phyloP scores from a whole-genome alignment of 2,329 filamentous ascomycete genomes.

The Scopulariopsis brevicaulis region DNA sequence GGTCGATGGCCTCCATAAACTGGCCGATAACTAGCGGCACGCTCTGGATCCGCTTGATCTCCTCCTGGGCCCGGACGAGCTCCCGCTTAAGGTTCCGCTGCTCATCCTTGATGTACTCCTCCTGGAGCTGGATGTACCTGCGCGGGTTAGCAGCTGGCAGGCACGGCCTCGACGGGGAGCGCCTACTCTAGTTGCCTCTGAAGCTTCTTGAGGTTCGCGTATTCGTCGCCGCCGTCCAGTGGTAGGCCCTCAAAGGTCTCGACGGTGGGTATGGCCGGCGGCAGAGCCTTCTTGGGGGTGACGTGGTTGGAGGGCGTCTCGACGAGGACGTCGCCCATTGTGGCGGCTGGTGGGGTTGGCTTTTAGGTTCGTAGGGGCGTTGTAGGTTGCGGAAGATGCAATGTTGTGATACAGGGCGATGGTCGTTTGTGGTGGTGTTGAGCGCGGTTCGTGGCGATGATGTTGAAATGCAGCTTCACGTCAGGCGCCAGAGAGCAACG shows the following conservation, averaged over 20 bases:
- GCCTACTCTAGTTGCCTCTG: conserved; percentile 88
- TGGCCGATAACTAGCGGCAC: conserved; percentile 96
- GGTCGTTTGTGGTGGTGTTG: neutral
- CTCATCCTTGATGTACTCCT: conserved; percentile 99
- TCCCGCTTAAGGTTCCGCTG: conserved; percentile 96
- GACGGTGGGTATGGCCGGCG: conserved; percentile 76
- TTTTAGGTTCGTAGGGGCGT: neutral
- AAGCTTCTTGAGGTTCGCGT: conserved; percentile 90
- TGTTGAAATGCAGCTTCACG: conserved; percentile 1
- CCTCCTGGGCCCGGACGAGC: conserved; percentile 92
- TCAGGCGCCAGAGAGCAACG: neutral
- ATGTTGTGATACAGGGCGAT: neutral
- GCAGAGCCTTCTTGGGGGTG: conserved; percentile 69
- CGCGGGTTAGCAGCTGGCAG: conserved; percentile 6
- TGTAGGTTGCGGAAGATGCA: neutral
- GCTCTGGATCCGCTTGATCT: conserved; percentile 99
- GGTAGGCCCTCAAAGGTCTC: conserved; percentile 79
- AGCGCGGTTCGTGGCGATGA: conserved; percentile 3
- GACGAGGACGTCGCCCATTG: conserved; percentile 80
- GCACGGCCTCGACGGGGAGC: neutral
- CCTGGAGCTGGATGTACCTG: conserved; percentile 91
- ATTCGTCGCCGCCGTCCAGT: conserved; percentile 79
- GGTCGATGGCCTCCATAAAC: conserved; percentile 99
- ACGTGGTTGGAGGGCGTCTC: conserved; percentile 67
- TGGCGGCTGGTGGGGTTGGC: conserved; percentile 10